These are phyloP conservation scores for Blastomyces parvus DNA, from an alignment of 2,329 filamentous ascomycete species.

Conservation along the genomic window DNA sequence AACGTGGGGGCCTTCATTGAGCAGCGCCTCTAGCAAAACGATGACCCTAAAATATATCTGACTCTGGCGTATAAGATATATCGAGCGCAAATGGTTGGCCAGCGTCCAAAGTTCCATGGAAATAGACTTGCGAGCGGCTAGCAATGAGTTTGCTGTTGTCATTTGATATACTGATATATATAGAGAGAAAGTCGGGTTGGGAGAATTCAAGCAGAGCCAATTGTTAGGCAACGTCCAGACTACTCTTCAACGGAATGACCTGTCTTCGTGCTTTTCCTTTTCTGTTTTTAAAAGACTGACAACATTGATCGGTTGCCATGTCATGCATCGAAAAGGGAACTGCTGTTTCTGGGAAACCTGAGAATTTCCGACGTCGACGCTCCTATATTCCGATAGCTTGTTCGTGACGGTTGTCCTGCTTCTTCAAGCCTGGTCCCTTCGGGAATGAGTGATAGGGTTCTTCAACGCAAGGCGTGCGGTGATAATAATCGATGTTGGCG, in stretches of 20 bases:
- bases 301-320: not conserved
- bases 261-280: not conserved
- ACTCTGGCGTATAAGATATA: not conserved
- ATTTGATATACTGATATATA: not conserved
- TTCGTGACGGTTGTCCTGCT: not conserved
- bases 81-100: not conserved
- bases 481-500: not conserved
- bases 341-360: not conserved
- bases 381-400: not conserved
- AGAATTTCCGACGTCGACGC: not conserved
- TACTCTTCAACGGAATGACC: not conserved
- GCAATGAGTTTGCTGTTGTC: not conserved
- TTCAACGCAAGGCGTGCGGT: not conserved
- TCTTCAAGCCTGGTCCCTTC: not conserved
- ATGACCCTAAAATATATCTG: not conserved
- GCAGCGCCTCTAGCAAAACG: not conserved
- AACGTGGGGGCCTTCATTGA: not conserved
- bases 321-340: not conserved
- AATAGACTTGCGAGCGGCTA: not conserved
- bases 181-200: not conserved
- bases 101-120: not conserved
- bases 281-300: not conserved
- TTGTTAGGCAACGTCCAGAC: not conserved
- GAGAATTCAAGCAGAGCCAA: not conserved
- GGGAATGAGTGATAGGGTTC: not conserved